Percentiles rank a stretch among this genome's conserved stretches.
phyloP scores from a whole-genome alignment of 306 rosid species.

The Hippophae rhamnoides region DNA sequence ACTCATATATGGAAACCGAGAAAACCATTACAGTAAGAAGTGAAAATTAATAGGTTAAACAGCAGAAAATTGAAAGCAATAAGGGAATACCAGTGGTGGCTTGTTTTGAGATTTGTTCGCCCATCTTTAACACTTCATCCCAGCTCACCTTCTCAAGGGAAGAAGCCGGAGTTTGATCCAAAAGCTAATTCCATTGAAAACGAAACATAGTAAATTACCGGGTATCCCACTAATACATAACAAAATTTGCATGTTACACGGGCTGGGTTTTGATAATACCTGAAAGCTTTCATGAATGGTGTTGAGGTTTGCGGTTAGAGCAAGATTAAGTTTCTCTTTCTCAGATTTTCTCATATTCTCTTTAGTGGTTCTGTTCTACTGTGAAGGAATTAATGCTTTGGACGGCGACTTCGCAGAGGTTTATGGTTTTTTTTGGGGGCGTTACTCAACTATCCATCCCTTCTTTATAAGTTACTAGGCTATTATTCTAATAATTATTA shows the following conservation, averaged over 20 bases:
- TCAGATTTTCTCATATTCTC: slow-evolving; percentile 28
- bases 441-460: no score
- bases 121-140: slow-evolving; percentile 65
- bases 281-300: slow-evolving; percentile 68
- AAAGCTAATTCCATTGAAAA: slow-evolving; percentile 29
- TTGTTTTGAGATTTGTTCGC: slow-evolving; percentile 63
- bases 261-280: slow-evolving; percentile 14
- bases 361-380: not conserved
- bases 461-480: no score
- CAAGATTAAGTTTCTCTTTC: slow-evolving; percentile 37
- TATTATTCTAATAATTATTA: no score
- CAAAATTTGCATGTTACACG: not conserved
- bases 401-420: not conserved
- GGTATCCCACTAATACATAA: not conserved
- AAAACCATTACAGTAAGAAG: not conserved
- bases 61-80: not conserved
- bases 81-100: slow-evolving; percentile 59
- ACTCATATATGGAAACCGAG: not conserved
- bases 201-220: slow-evolving; percentile 3
- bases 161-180: slow-evolving; percentile 59
- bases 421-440: not conserved
- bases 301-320: slow-evolving; percentile 44
- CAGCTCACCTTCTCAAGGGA: slow-evolving; percentile 54
- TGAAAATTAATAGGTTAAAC: not conserved
- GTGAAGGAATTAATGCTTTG: not conserved